These are phyloP conservation scores for Russula foetens DNA, from an alignment of 768 basidiomycete species.

Conservation along the genomic window DNA sequence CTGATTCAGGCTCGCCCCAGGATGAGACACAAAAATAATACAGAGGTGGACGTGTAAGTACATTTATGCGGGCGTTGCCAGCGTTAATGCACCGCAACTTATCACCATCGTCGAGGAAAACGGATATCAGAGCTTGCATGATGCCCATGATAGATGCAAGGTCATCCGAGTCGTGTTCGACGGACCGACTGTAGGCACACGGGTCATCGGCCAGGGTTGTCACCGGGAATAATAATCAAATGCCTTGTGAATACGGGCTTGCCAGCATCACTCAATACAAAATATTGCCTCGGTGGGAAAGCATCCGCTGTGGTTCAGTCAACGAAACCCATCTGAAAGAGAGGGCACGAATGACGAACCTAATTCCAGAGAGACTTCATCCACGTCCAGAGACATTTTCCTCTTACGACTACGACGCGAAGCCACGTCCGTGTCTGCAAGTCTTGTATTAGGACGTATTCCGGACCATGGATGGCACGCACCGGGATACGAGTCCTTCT, in stretches of 20 bases:
- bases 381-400: constrained; percentile 13
- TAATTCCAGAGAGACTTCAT: constrained; percentile 18
- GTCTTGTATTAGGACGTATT: background rate
- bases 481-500: constrained; percentile 45
- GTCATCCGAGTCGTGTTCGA: constrained; percentile 50
- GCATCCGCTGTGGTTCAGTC: constrained; percentile 17
- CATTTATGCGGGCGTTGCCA: constrained; percentile 75
- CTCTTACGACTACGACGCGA: constrained; percentile 18
- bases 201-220: background rate
- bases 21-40: constrained; percentile 89
- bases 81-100: constrained; percentile 78
- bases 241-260: constrained; percentile 95
- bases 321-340: background rate
- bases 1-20: constrained; percentile 94
- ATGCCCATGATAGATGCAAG: constrained; percentile 80
- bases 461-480: constrained; percentile 5
- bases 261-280: constrained; percentile 89
- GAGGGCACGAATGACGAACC: background rate
- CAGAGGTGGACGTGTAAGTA: constrained; percentile 77
- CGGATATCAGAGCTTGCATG: constrained; percentile 92
- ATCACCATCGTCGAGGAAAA: constrained; percentile 90
- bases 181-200: constrained; percentile 36
- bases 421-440: constrained; percentile 7
- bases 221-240: constrained; percentile 16
- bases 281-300: constrained; percentile 67